Percentiles rank a stretch among this genome's conserved stretches.
Conservation (phyloP, 768 basidiomycete genomes). For the Rhizopogon salebrosus region DNA sequence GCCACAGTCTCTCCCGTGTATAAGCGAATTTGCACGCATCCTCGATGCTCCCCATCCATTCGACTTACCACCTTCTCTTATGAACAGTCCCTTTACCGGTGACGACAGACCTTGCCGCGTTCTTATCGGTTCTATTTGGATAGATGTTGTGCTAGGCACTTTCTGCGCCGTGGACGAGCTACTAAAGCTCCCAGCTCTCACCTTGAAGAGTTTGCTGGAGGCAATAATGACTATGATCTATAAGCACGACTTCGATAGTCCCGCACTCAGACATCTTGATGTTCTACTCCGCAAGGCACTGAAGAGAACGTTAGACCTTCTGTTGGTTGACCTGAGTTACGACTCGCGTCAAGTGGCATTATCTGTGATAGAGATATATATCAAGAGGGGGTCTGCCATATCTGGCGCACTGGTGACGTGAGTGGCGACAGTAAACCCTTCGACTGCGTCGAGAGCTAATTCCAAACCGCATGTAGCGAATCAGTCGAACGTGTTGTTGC, state of each 20-base stretch:
- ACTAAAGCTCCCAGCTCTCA: slow-evolving; percentile 45
- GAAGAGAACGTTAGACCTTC: slow-evolving; percentile 42
- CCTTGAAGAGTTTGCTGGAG: slow-evolving; percentile 59
- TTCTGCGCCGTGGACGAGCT: slow-evolving; percentile 44
- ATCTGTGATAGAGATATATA: slow-evolving; percentile 55
- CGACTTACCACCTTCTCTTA: slow-evolving; percentile 43
- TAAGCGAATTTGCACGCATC: slow-evolving; percentile 51
- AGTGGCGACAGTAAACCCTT: neutral
- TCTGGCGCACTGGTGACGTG: slow-evolving; percentile 11
- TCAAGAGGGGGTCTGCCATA: slow-evolving; percentile 49
- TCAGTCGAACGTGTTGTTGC: slow-evolving; percentile 48
- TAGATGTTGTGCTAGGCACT: slow-evolving; percentile 53
- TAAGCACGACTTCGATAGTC: slow-evolving; percentile 68
- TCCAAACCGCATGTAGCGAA: slow-evolving; percentile 29
- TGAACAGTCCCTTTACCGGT: slow-evolving; percentile 29
- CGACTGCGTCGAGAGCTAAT: neutral
- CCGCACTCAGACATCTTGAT: slow-evolving; percentile 49
- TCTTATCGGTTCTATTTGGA: slow-evolving; percentile 59
- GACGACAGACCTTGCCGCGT: slow-evolving; percentile 39
- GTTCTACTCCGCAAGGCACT: slow-evolving; percentile 48
- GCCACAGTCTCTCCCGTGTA: slow-evolving; percentile 44
- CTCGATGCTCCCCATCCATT: slow-evolving; percentile 55
- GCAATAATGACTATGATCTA: slow-evolving; percentile 59
- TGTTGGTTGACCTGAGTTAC: slow-evolving; percentile 52
- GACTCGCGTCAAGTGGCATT: slow-evolving; percentile 65